Percentiles rank a stretch among this genome's conserved stretches.
phyloP scores from a whole-genome alignment of 495 filamentous ascomycete species.

The Aspergillus carlsbadensis region DNA sequence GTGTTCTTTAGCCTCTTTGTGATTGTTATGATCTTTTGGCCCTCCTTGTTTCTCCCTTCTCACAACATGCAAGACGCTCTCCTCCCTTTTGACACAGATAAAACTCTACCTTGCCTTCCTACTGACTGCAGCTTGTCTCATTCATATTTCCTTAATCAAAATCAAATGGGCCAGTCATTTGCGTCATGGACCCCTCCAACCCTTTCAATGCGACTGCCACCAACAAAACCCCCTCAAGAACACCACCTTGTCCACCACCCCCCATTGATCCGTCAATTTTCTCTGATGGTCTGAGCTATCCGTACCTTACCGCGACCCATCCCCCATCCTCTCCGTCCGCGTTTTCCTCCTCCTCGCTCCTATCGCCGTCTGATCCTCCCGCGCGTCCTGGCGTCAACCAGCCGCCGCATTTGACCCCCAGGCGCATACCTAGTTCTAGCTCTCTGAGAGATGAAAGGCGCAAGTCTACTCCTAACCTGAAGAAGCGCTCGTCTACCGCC shows the following conservation, averaged over 20 bases:
- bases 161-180: constrained; percentile 19
- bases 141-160: not conserved
- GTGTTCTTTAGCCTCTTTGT: not conserved
- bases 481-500: constrained; percentile 44
- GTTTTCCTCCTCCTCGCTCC: constrained; percentile 27
- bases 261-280: constrained; percentile 14
- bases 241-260: constrained; percentile 14
- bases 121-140: not conserved
- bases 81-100: constrained; percentile 4
- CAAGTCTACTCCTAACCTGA: constrained; percentile 41
- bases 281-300: constrained; percentile 43
- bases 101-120: not conserved
- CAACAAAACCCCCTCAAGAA: constrained; percentile 13
- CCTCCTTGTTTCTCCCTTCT: constrained; percentile 19
- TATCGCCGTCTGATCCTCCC: constrained; percentile 31
- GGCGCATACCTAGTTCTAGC: constrained; percentile 52
- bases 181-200: constrained; percentile 40
- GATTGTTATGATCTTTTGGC: constrained; percentile 7
- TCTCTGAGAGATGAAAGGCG: constrained; percentile 50
- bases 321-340: constrained; percentile 43
- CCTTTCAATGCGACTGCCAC: constrained; percentile 26
- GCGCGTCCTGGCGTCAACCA: constrained; percentile 22
- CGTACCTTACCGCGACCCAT: constrained; percentile 47
- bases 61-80: constrained; percentile 6
- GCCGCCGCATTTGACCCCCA: constrained; percentile 31